Base-by-base conservation (phyloP, 176 grass and related monocot species). In the Leersia perrieri region DNA sequence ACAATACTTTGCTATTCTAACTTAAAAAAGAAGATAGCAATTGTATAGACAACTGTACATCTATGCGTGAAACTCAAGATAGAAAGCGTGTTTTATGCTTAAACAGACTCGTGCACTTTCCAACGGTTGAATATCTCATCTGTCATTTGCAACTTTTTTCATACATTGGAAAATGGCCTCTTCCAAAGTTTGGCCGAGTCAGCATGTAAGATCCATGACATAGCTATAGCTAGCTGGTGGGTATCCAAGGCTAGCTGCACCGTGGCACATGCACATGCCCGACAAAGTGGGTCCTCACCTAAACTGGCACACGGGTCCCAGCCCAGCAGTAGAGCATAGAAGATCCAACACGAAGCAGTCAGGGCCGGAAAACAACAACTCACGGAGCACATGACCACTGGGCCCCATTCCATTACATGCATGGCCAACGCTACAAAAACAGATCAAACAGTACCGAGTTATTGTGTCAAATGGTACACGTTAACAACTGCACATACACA, bases 241-340 rank as follows among this genome's bases (percentile, higher is more conserved):
- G 69, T 45, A 86, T 86, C 84, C 77, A 80, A 87, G 30, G 60
- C 34, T 3, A 5, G 29, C 53, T 58, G 53, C 53, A 58, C 53
- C 22, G 53, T 25, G 26, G 8, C 51, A 70, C 70, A 45, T 60
- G 70, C 69, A 81, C 31, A 60, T 36, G 70, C 61, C 25, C 58
- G 61, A 53, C 70, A 63, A 33, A n/a, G 62, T 81, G 77, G 77
- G 29, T 36, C 70, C 70, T 74, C 3, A 14, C 68, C 68, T 40
- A 28, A 42, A 72, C 83, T 57, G 69, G 68, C 60, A 23, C 60
- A 58, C 11, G 33, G 25, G 69, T 26, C 60, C 69, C 13, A 58
- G 5, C 25, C 57, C 40, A 16, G 15, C 67, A 44, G 60, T 20
- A 76, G 33, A 45, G 9, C 36, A 77, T 65, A 34, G 64, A 70